Evolutionary conservation across 331 rosid genomes (phyloP), one percentile per base, ranked within the genome.

Genomic region (Acacia pycnantha): DNA sequence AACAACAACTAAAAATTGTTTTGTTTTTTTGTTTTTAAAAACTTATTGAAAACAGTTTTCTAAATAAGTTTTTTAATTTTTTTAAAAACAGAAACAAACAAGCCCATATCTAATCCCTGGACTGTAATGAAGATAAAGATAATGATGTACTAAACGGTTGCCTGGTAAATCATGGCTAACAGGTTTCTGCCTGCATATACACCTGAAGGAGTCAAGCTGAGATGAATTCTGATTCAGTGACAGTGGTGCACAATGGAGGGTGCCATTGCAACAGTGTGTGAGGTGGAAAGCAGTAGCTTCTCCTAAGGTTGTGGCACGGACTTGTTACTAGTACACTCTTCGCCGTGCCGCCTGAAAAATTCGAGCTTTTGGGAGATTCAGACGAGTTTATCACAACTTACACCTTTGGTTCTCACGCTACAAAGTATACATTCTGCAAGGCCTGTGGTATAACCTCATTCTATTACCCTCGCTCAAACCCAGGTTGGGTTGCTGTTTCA

Each of bases 381-480:
- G 66, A 41, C n/a, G 78, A 87, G 82, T 91, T 87, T 70, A 71
- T 95, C 26, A 89, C 94, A 31, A 90, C 97, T 65, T 95, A 91
- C 79, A 88, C 93, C 35, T 95, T 90, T 70, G 98, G 93, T 15
- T 78, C 91, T 83, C 97, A 91, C 69, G 86, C 88, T 12, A 97
- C 95, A 51, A 95, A 90, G 82, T 97, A 95, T 83, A 90, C 87
- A 12, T 95, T 93, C 65, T 95, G 97, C 50, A 95, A 88, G 77
- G 82, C 84, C 56, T 95, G 97, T 80, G 97, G 97, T 61, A 93
- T 95, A 79, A 91, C 97, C 72, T 95, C 98, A 2, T 95, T 93
- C 82, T 95, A 82, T 78, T 51, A 72, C 85, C 95, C 97, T 2
- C 97, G 97, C 43, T 93, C 95, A 6, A 95, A 95, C 81, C 95